Evolutionary conservation across 2,329 filamentous ascomycete species (phyloP).

Genomic region (Onygena corvina): DNA sequence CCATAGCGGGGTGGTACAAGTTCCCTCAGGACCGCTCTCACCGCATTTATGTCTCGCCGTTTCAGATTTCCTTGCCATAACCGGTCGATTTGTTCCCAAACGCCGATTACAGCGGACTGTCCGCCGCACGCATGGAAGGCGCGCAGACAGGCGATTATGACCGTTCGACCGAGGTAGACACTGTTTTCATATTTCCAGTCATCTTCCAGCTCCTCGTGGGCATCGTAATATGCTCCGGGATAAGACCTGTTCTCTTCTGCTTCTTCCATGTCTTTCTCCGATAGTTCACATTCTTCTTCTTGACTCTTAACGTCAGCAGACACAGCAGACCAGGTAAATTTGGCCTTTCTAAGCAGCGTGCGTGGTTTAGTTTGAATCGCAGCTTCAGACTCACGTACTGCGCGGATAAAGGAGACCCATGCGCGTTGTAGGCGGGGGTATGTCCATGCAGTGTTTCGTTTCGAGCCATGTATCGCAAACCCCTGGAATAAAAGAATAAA

Average conservation of each 20-base stretch:
- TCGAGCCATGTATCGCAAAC: constrained; percentile 61
- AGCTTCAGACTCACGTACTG: constrained; percentile 27
- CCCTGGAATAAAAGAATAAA: constrained; percentile 75
- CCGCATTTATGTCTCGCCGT: constrained; percentile 25
- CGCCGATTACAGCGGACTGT: constrained; percentile 27
- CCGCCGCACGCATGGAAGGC: constrained; percentile 31
- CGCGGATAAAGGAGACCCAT: constrained; percentile 50
- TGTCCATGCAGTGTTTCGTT: constrained; percentile 59
- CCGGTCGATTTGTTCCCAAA: constrained; percentile 30
- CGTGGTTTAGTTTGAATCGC: constrained; percentile 16
- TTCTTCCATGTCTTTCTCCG: neutral
- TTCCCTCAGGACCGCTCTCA: constrained; percentile 29
- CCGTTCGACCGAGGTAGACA: constrained; percentile 32
- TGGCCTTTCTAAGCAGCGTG: constrained; percentile 11
- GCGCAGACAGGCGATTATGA: constrained; percentile 29
- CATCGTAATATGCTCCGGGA: neutral
- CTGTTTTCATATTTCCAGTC: constrained; percentile 29
- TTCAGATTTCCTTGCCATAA: constrained; percentile 31
- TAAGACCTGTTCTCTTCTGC: neutral
- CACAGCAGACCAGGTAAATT: constrained; percentile 12
- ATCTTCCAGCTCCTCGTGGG: constrained; percentile 13
- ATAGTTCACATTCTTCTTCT: neutral
- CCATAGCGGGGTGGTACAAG: constrained; percentile 18
- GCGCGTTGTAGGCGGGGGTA: constrained; percentile 53
- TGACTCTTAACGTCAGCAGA: neutral